Percentiles rank a stretch among this genome's conserved stretches.
Evolutionary conservation across 106 monocot genomes (phyloP).

Genomic region (Phalaenopsis aphrodite): DNA sequence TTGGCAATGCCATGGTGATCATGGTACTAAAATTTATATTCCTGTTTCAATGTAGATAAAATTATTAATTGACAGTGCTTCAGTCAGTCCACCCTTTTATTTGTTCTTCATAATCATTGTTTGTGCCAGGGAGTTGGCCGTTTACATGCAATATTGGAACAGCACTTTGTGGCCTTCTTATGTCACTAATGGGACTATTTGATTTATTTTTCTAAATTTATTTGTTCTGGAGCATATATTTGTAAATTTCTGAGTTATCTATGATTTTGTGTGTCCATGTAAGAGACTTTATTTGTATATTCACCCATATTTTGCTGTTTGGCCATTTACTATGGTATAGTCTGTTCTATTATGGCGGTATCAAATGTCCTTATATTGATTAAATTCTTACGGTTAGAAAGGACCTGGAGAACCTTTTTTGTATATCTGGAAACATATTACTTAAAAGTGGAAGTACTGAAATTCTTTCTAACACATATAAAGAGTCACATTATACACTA

Average conservation of each 20-base stretch:
- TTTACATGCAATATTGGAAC: not conserved
- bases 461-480: no score
- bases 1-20: not conserved
- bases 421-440: no score
- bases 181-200: not conserved
- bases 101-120: not conserved
- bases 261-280: not conserved
- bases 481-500: no score
- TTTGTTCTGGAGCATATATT: not conserved
- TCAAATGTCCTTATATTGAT: no score
- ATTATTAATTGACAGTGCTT: slow-evolving; percentile 1
- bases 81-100: not conserved
- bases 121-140: not conserved
- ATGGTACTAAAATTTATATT: not conserved
- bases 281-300: not conserved
- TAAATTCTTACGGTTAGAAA: no score
- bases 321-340: not conserved
- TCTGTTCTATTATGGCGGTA: not conserved
- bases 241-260: not conserved
- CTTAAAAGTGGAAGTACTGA: no score
- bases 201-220: not conserved
- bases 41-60: not conserved
- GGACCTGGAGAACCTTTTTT: no score
- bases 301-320: not conserved
- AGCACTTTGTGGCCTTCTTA: not conserved